These are phyloP conservation scores for Corymbia calophylla DNA, from an alignment of 441 rosid genomes.

Conservation along the genomic window DNA sequence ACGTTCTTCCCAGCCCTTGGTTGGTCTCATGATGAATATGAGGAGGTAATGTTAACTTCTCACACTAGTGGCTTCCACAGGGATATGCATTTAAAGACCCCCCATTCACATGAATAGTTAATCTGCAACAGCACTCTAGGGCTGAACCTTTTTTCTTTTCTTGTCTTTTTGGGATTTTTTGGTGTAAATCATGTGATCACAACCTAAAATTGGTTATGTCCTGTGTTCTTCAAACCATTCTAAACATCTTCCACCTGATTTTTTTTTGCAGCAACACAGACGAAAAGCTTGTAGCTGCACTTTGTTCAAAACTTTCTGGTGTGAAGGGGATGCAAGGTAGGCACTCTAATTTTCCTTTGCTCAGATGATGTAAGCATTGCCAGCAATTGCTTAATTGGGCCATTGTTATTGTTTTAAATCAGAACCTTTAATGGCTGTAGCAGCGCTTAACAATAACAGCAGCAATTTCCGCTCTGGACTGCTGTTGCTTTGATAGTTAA, in stretches of 20 bases:
- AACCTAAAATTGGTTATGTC: neutral
- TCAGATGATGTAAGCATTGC: neutral
- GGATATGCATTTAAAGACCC: neutral
- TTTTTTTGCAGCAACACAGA: conserved; percentile 64
- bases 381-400: neutral
- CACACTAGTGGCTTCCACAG: neutral
- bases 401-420: neutral
- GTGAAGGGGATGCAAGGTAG: conserved; percentile 48
- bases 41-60: conserved; percentile 59
- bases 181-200: neutral
- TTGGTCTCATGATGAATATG: conserved; percentile 98
- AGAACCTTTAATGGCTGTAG: neutral
- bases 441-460: neutral
- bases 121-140: neutral
- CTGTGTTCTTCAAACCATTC: neutral
- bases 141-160: neutral
- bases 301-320: conserved; percentile 64
- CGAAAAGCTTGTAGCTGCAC: conserved; percentile 95
- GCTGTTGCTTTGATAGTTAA: neutral
- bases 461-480: neutral
- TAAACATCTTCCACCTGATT: neutral
- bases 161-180: neutral
- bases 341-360: neutral
- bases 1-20: conserved; percentile 97
- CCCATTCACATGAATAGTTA: neutral